phyloP scores from a whole-genome alignment of 768 basidiomycete genomes.

The Auricularia auricula-judae region DNA sequence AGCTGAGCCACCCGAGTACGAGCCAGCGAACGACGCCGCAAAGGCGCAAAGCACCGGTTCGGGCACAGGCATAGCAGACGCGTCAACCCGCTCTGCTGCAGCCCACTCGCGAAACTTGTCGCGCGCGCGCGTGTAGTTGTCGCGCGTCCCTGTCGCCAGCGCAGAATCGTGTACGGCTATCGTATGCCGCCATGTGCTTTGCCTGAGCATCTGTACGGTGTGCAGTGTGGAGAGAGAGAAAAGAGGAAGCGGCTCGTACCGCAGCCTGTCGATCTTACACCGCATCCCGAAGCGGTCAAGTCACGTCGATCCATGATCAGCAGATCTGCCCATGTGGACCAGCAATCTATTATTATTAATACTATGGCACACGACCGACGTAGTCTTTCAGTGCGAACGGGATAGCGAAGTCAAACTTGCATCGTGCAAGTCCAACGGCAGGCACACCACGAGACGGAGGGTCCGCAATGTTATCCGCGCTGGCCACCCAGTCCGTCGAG shows the following conservation, averaged over 20 bases:
- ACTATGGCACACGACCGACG: neutral
- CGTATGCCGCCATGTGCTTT: neutral
- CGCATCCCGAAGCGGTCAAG: no score
- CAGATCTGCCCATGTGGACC: no score
- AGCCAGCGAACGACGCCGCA: neutral
- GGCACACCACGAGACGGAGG: conserved; percentile 18
- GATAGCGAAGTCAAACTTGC: neutral
- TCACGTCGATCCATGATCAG: no score
- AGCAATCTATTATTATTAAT: no score
- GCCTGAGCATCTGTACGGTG: neutral
- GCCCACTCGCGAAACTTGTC: neutral
- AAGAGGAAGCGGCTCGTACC: neutral
- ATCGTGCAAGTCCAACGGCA: neutral
- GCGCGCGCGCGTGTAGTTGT: neutral
- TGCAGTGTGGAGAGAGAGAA: neutral
- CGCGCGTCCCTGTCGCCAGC: neutral
- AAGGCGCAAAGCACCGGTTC: neutral
- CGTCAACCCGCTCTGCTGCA: neutral
- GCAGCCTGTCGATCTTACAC: no score
- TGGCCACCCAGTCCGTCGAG: conserved; percentile 12
- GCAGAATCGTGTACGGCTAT: neutral
- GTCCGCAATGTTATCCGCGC: conserved; percentile 20
- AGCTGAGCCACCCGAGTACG: neutral
- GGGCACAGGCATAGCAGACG: neutral
- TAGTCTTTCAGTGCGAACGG: neutral